Evolutionary conservation across 495 filamentous ascomycete species (phyloP).

Genomic region (Hyaloscypha finlandica): DNA sequence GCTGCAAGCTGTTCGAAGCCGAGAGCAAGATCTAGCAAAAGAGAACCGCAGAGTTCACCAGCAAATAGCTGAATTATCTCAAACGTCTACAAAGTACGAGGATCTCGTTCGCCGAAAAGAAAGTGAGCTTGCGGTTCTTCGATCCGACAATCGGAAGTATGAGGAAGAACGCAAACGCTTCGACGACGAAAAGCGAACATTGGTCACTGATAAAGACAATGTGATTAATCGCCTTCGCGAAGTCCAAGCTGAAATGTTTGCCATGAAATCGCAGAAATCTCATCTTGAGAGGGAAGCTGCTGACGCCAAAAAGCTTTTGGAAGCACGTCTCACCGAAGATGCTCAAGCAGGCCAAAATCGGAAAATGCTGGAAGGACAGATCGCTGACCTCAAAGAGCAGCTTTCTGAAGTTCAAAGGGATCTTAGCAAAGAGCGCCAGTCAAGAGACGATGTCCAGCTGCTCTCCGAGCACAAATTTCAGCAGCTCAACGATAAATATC

Average conservation of each 20-base stretch:
- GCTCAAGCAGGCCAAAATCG: slow-evolving; percentile 82
- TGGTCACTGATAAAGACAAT: slow-evolving; percentile 76
- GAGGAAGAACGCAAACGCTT: slow-evolving; percentile 75
- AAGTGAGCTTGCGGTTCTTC: slow-evolving; percentile 84
- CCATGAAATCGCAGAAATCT: slow-evolving; percentile 77
- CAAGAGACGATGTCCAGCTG: slow-evolving; percentile 92
- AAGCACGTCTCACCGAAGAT: slow-evolving; percentile 88
- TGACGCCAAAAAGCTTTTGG: slow-evolving; percentile 82
- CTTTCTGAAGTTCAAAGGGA: slow-evolving; percentile 85
- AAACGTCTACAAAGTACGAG: slow-evolving; percentile 92
- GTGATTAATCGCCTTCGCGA: slow-evolving; percentile 77
- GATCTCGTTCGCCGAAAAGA: slow-evolving; percentile 91
- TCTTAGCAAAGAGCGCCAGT: slow-evolving; percentile 88
- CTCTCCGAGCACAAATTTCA: slow-evolving; percentile 87
- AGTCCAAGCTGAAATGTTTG: slow-evolving; percentile 83
- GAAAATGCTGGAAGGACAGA: slow-evolving; percentile 83
- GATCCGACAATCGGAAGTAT: slow-evolving; percentile 76
- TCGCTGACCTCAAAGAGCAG: slow-evolving; percentile 81
- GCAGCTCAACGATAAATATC: slow-evolving; percentile 79
- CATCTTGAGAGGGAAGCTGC: slow-evolving; percentile 86
- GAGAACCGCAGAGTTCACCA: slow-evolving; percentile 86
- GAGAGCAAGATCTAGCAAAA: slow-evolving; percentile 71
- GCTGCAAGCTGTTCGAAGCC: slow-evolving; percentile 65
- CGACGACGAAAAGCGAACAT: slow-evolving; percentile 70
- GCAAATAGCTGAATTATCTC: slow-evolving; percentile 83